Evolutionary conservation across 106 monocot genomes (phyloP), one percentile per base, ranked within the genome.

Genomic region (Cymbidium sinense): DNA sequence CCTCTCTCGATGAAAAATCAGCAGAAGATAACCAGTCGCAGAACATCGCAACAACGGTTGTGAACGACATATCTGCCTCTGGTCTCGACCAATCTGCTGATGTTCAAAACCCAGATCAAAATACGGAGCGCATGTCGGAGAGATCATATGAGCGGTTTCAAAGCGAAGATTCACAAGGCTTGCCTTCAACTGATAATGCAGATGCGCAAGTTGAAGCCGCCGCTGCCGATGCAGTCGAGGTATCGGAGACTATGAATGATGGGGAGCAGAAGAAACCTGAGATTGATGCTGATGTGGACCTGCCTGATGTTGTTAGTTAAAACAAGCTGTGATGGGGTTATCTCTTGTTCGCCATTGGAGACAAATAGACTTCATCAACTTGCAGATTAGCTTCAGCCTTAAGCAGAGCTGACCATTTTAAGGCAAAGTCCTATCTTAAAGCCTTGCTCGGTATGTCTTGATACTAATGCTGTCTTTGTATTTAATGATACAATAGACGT

Each of bases 61-160:
- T 50, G n/a, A 47, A 11, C 30, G n/a, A 3, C 69, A 34, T 4
- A 9, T 13, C 47, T 21, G 64, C 64, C 44, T 44, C 65, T n/a
- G 25, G 34, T 43, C 77, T 72, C 23, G 10, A 11, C 34, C 61
- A 78, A 70, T n/a, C n/a, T n/a, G 15, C 77, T 55, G 72, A 72
- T 70, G 18, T 58, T 15, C 21, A 36, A 37, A 21, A 17, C 25
- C 33, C 39, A 17, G 74, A 37, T 58, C 55, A 51, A 51, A 73
- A 52, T 23, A 2, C 13, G 41, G 41, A 41, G 41, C 9, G 0
- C 41, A 41, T 41, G 6, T 41, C 41, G 6, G 41, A 41, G 8
- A 0, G 6, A 41, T 41, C 41, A 9, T 6, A 7, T 41, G 41
- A 41, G 6, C 3, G 5, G 8, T 41, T 41, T 4, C 41, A 6